A percentile compares a stretch with the other conserved stretches of the same genome.
These are phyloP conservation scores for Cantharellus anzutake DNA, from an alignment of 768 basidiomycete genomes.

Conservation along the genomic window DNA sequence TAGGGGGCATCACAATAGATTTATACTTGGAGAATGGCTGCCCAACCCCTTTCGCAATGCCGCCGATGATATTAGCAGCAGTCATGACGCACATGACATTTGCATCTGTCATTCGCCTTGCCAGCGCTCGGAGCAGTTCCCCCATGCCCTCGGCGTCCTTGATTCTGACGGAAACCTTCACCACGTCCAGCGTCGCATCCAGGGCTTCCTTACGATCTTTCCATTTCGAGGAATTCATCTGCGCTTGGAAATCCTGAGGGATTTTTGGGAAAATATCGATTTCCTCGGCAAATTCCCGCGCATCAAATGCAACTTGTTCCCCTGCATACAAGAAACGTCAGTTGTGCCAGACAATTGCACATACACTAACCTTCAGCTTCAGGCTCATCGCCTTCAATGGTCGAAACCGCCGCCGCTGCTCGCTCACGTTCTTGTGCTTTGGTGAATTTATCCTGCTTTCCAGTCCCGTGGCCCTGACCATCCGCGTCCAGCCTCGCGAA, in stretches of 20 bases:
- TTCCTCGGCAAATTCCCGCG: conserved; percentile 59
- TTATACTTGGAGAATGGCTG: conserved; percentile 53
- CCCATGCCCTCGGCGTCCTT: conserved; percentile 61
- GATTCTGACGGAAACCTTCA: conserved; percentile 55
- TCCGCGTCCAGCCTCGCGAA: conserved; percentile 71
- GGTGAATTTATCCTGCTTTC: conserved; percentile 67
- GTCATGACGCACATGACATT: conserved; percentile 91
- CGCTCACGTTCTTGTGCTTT: conserved; percentile 51
- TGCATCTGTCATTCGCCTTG: conserved; percentile 70
- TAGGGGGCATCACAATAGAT: conserved; percentile 48
- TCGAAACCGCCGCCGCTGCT: conserved; percentile 21
- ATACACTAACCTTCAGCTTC: conserved; percentile 17
- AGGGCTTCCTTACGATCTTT: conserved; percentile 89
- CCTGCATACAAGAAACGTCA: not conserved
- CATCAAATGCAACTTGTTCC: conserved; percentile 22
- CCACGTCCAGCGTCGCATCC: conserved; percentile 55
- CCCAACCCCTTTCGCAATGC: conserved; percentile 68
- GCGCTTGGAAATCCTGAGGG: conserved; percentile 51
- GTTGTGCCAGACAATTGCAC: conserved; percentile 17
- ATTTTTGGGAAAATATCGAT: conserved; percentile 62
- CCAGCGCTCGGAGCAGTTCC: conserved; percentile 59
- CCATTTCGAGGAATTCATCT: conserved; percentile 86
- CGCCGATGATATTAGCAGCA: conserved; percentile 71
- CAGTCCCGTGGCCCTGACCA: conserved; percentile 65
- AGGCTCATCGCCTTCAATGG: conserved; percentile 19